A percentile compares a stretch with the other conserved stretches of the same genome.
These are phyloP conservation scores for Aspergillus cavernicola DNA, from an alignment of 495 filamentous ascomycete genomes.

Conservation along the genomic window DNA sequence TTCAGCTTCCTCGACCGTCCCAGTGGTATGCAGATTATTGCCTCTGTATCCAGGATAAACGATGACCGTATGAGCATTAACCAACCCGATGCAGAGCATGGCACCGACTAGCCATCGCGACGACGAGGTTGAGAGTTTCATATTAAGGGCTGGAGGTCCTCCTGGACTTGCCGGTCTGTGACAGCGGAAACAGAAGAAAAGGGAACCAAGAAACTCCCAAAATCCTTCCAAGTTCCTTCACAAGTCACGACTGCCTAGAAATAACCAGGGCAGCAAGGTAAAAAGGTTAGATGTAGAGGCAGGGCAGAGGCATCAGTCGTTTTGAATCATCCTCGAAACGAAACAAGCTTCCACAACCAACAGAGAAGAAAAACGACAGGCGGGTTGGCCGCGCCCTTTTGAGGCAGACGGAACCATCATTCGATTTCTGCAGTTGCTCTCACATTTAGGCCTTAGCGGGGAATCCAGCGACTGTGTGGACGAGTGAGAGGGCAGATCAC, in stretches of 20 bases:
- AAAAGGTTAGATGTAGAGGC: constrained; percentile 4
- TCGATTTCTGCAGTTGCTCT: constrained; percentile 13
- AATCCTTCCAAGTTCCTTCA: neutral
- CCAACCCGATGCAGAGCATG: constrained; percentile 48
- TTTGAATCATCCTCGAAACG: constrained; percentile 19
- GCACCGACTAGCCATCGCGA: constrained; percentile 48
- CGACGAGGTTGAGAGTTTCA: constrained; percentile 35
- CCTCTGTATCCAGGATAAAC: constrained; percentile 93
- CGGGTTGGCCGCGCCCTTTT: constrained; percentile 36
- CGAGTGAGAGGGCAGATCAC: constrained; percentile 33
- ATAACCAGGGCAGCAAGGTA: constrained; percentile 7
- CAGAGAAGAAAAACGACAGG: constrained; percentile 14
- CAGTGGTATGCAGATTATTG: constrained; percentile 82
- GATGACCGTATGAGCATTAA: constrained; percentile 80
- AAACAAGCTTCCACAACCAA: constrained; percentile 27
- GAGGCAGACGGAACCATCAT: constrained; percentile 26
- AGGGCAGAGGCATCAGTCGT: constrained; percentile 4
- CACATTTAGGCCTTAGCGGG: constrained; percentile 12
- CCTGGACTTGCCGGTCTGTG: neutral
- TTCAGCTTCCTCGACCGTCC: constrained; percentile 42
- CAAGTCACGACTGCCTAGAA: neutral
- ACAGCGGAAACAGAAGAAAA: neutral
- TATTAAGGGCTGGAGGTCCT: constrained; percentile 13
- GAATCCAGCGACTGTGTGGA: constrained; percentile 14
- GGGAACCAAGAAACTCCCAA: neutral